Evolutionary conservation across 2,329 filamentous ascomycete species (phyloP), one percentile per base, ranked within the genome.

Genomic region (Monilinia fructicola): DNA sequence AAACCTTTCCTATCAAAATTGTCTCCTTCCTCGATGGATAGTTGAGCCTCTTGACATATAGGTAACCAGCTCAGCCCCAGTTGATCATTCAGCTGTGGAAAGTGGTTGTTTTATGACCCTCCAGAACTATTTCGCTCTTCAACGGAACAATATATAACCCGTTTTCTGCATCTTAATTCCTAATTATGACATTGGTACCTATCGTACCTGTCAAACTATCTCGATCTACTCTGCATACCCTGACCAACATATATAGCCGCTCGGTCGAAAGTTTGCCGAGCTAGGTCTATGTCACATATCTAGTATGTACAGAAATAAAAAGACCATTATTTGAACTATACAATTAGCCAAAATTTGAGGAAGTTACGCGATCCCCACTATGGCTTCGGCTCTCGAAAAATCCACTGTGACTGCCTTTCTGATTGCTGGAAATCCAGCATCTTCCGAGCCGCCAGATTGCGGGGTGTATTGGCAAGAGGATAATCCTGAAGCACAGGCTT

Each of bases 191-290:
- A 11, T 23, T 59, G 42, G 21, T 59, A n/a, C 26, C 28, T 59
- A 26, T 31, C 44, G 31, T 60, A 10, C 28, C 58, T 50, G 58
- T 50, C 58, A 23, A 21, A 21, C 26, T 48, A 60, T 14, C 26
- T 61, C 58, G 38, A 38, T 2, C 21, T 40, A 9, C 38, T 38
- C 35, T 4, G 35, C 10, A 50, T 23, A 38, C 21, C 58, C 44
- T 5, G 28, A 61, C n/a, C n/a, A 26, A 50, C 26, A 50, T 48
- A 48, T n/a, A 48, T 53, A 53, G 23, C 23, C 38, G 28, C 40
- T 59, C 64, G 64, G 55, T 65, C 18, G 64, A 61, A 61, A 65
- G 55, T 61, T 61, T 46, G 23, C 64, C 64, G 55, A 65, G 46
- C 53, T 23, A 11, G 54, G 21, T 52, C 42, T 23, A 11, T 61